Conservation (phyloP, 139 green algal genomes). For the Chlorella sp. region DNA sequence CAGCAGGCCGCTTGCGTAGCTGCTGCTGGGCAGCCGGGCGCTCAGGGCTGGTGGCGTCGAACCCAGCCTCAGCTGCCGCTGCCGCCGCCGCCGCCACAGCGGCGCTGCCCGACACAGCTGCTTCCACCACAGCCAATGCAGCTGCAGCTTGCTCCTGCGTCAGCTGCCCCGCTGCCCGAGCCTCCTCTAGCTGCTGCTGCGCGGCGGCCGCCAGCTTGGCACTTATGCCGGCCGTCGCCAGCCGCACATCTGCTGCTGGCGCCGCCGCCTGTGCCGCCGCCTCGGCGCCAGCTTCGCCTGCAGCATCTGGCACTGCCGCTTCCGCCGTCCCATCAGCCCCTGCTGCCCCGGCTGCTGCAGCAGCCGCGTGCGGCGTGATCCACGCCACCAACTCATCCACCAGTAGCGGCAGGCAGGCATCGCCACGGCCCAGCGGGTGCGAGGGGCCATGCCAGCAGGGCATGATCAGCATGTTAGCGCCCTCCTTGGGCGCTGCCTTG, state of each 20-base stretch:
- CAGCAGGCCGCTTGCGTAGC: background rate
- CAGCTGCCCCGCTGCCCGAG: background rate
- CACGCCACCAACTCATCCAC: conserved; percentile 8
- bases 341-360: background rate
- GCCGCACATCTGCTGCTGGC: background rate
- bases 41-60: background rate
- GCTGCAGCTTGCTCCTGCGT: conserved; percentile 3
- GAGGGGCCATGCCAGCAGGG: conserved; percentile 27
- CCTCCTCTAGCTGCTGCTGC: conserved; percentile 17
- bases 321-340: background rate
- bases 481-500: conserved; percentile 43
- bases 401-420: conserved; percentile 22
- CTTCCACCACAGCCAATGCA: conserved; percentile 11
- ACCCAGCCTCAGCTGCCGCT: background rate
- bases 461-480: conserved; percentile 44
- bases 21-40: background rate
- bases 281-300: background rate
- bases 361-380: background rate
- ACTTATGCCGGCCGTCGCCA: background rate
- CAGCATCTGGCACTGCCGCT: background rate
- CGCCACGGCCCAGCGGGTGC: conserved; percentile 18
- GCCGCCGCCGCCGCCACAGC: conserved; percentile 21
- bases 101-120: conserved; percentile 9
- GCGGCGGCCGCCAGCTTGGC: conserved; percentile 2
- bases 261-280: background rate